Evolutionary conservation across 352 stramenopile genomes (phyloP).

Genomic region (Globisporangium sylvaticum): DNA sequence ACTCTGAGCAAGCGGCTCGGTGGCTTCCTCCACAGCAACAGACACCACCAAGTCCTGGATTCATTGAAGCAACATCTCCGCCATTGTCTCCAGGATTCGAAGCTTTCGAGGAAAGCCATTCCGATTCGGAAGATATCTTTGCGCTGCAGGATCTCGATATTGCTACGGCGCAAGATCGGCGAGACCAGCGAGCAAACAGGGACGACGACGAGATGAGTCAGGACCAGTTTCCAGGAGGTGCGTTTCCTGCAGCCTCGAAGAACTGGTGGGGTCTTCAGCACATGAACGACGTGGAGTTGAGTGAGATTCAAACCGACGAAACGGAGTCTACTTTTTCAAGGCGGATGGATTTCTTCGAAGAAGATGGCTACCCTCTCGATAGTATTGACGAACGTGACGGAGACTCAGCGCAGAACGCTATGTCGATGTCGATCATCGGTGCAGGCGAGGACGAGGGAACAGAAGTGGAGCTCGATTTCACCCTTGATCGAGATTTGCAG

Average conservation of each 20-base stretch:
- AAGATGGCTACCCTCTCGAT: conserved; percentile 25
- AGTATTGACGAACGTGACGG: conserved; percentile 12
- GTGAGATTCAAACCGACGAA: conserved; percentile 72
- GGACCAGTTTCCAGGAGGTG: conserved; percentile 39
- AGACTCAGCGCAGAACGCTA: conserved; percentile 30
- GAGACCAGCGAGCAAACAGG: conserved; percentile 11
- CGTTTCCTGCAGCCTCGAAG: conserved; percentile 61
- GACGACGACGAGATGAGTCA: conserved; percentile 42
- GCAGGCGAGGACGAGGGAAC: conserved; percentile 61
- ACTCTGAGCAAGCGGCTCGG: conserved; percentile 54
- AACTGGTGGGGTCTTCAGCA: conserved; percentile 72
- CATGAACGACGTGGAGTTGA: conserved; percentile 58
- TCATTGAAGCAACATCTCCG: conserved; percentile 15
- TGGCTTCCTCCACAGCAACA: conserved; percentile 40
- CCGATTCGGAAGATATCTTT: conserved; percentile 15
- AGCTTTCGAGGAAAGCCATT: conserved; percentile 11
- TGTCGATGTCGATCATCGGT: conserved; percentile 85
- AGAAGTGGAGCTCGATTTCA: conserved; percentile 84
- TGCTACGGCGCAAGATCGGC: background rate
- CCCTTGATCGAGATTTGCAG: conserved; percentile 69
- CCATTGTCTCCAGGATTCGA: conserved; percentile 33
- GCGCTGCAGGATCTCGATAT: conserved; percentile 17
- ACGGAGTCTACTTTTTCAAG: conserved; percentile 70
- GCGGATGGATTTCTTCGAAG: conserved; percentile 49
- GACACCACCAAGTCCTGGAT: conserved; percentile 2